A percentile compares a stretch with the other conserved stretches of the same genome.
phyloP scores from a whole-genome alignment of 371 early-diverging fungal genomes.

The Mortierella sp. region DNA sequence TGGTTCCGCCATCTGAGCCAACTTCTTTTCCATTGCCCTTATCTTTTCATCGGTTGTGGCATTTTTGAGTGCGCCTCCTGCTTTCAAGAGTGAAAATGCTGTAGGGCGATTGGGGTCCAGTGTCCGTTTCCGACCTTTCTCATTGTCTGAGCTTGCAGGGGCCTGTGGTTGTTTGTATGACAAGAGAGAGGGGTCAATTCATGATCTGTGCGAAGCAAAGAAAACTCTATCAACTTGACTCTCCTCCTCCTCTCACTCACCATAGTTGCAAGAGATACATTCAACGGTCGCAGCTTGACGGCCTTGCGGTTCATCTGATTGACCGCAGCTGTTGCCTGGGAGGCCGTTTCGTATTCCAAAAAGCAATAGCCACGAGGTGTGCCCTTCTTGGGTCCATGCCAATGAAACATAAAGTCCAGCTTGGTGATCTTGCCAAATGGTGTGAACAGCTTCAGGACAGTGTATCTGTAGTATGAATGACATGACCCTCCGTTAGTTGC shows the following conservation, averaged over 20 bases:
- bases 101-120: constrained; percentile 41
- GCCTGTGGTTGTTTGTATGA: constrained; percentile 21
- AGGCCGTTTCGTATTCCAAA: constrained; percentile 64
- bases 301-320: constrained; percentile 61
- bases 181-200: neutral
- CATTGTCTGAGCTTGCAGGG: constrained; percentile 32
- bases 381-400: constrained; percentile 69
- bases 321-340: constrained; percentile 67
- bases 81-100: constrained; percentile 44
- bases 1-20: constrained; percentile 58
- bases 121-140: constrained; percentile 35
- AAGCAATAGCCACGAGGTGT: constrained; percentile 74
- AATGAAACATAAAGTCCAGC: constrained; percentile 71
- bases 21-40: constrained; percentile 68
- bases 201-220: constrained; percentile 23
- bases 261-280: constrained; percentile 68
- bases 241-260: no score
- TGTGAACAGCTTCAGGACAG: constrained; percentile 70
- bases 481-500: no score
- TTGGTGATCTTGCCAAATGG: constrained; percentile 75
- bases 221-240: no score
- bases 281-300: constrained; percentile 62
- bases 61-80: constrained; percentile 52
- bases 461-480: constrained; percentile 56
- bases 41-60: constrained; percentile 71